Percentiles rank a stretch among this genome's conserved stretches.
Evolutionary conservation across 2,329 filamentous ascomycete species (phyloP).

Genomic region (Xylaria sp.): DNA sequence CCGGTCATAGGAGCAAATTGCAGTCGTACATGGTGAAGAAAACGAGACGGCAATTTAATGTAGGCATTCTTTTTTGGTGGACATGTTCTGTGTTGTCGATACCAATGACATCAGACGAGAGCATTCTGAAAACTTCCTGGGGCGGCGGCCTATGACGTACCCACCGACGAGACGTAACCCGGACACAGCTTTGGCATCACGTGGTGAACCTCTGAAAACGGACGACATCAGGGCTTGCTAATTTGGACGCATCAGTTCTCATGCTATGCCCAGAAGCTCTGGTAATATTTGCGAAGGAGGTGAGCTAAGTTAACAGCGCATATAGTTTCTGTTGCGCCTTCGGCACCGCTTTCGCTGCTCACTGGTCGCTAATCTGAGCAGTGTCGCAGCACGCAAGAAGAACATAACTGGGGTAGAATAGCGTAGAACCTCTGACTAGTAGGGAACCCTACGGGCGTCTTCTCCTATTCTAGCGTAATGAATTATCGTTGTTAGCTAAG

Average conservation of each 20-base stretch:
- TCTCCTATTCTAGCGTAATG: background rate
- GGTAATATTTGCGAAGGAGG: background rate
- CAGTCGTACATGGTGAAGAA: background rate
- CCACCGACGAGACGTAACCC: background rate
- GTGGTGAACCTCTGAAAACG: background rate
- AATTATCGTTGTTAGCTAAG: background rate
- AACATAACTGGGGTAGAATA: too few relatives aligned
- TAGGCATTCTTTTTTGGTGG: background rate
- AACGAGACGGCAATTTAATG: background rate
- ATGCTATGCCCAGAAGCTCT: background rate
- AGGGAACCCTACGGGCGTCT: background rate
- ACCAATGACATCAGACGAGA: slow-evolving; percentile 10
- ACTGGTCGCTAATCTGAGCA: too few relatives aligned
- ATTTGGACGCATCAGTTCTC: background rate
- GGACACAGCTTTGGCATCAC: background rate
- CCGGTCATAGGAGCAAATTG: background rate
- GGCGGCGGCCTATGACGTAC: slow-evolving; percentile 1
- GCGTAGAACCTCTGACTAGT: too few relatives aligned
- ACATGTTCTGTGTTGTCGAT: background rate
- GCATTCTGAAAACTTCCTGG: background rate
- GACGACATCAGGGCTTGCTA: background rate
- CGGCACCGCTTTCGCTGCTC: too few relatives aligned
- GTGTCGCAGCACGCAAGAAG: too few relatives aligned
- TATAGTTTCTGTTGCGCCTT: background rate
- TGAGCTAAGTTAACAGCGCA: background rate